These are phyloP conservation scores for Grosmannia penicillata DNA, from an alignment of 2,329 filamentous ascomycete genomes.

Conservation along the genomic window DNA sequence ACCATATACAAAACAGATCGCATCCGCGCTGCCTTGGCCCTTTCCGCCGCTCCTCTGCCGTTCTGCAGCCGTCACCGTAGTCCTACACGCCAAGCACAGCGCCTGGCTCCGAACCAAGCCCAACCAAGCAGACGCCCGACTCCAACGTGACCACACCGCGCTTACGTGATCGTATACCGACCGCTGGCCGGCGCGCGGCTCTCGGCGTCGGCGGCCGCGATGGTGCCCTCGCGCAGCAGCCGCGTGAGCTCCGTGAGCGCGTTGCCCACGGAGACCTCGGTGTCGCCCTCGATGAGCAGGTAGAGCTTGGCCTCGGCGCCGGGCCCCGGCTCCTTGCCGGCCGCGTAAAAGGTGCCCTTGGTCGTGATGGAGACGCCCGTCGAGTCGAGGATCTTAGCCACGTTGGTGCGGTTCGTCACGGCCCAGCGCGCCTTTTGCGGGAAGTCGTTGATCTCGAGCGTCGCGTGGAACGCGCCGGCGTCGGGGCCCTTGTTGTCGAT, in stretches of 20 bases:
- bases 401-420: slow-evolving; percentile 95
- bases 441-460: slow-evolving; percentile 97
- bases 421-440: slow-evolving; percentile 97
- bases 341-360: slow-evolving; percentile 79
- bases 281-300: slow-evolving; percentile 94
- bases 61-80: too few relatives aligned
- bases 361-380: slow-evolving; percentile 95
- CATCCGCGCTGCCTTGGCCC: not conserved
- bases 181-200: slow-evolving; percentile 63
- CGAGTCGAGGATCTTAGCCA: slow-evolving; percentile 90
- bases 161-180: slow-evolving; percentile 70
- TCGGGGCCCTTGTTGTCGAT: slow-evolving; percentile 98
- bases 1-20: not conserved
- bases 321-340: slow-evolving; percentile 64
- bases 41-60: not conserved
- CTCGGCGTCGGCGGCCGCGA: slow-evolving; percentile 79
- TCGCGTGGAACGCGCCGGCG: slow-evolving; percentile 91
- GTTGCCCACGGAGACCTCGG: slow-evolving; percentile 77
- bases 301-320: slow-evolving; percentile 85
- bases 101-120: too few relatives aligned
- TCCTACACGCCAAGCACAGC: too few relatives aligned
- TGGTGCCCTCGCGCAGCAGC: slow-evolving; percentile 75
- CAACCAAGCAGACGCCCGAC: too few relatives aligned
- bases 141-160: too few relatives aligned
- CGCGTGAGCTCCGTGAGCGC: slow-evolving; percentile 85